Evolutionary conservation across 768 basidiomycete species (phyloP), one percentile per base, ranked within the genome.

Genomic region (Lactarius quietus): DNA sequence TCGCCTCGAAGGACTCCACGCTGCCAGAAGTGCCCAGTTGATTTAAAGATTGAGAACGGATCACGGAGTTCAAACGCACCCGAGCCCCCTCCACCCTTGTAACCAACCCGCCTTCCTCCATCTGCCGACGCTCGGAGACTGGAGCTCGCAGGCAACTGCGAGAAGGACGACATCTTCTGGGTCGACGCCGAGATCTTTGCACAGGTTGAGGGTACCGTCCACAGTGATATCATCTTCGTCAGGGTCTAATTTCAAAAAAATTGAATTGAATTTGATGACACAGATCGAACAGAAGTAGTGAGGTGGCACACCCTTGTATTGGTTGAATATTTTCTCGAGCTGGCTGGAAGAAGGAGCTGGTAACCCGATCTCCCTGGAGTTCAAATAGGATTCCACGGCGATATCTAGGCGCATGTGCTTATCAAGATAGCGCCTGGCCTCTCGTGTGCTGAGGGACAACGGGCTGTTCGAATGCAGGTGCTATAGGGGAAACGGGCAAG

Each of bases 81-180:
- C 83, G 39, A 90, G 76, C 17, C 70, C 73, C 74, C 86, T 89
- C 92, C 93, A 93, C 1, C 92, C 93, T 0, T 91, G 89, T 39
- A 84, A 70, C 92, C 92, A 95, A 0, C 85, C 87, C 65, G 83
- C 78, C 68, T 78, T 81, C 36, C 78, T 80, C 87, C 92, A 96
- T 63, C 82, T 79, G 1, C 90, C 92, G 59, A 95, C 78, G 65
- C 78, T 71, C 0, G 88, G 89, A 6, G 90, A 90, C 72, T 89
- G 87, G 29, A 93, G 82, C 70, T 93, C 90, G 70, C 82, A 92
- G 10, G 93, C 93, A 45, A 96, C 78, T 6, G 89, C 85, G 51
- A 95, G 82, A 59, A 95, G 78, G 9, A 93, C 90, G 28, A 91
- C 87, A 70, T 95, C 90, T 68, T 92, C 91, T 1, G 88, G 89